Evolutionary conservation across 177 flowering plant species (phyloP), one percentile per base, ranked within the genome.

Genomic region (Telopea speciosissima): DNA sequence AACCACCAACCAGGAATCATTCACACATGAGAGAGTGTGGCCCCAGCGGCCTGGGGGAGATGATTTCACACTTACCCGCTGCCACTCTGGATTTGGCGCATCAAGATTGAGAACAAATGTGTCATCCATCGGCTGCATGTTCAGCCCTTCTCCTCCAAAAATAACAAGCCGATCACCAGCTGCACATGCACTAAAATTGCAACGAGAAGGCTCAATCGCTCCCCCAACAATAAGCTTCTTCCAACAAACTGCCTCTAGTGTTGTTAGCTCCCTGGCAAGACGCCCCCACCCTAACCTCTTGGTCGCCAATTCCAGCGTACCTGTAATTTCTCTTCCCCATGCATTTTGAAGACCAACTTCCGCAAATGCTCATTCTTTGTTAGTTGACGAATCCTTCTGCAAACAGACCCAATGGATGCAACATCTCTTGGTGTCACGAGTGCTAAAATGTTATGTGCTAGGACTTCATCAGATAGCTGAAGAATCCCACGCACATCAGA

Each of bases 11-110:
- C 85, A 89, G 4, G 97, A 91, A 22, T 84, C 92, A 72, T 89
- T 86, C 62, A 89, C 65, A 76, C 90, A 83, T 5, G 97, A 83
- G 13, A 91, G 86, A 2, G 97, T 91, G 75, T 91, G 97, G 58
- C 97, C 97, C 97, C 94, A 91, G 7, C 97, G 85, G 60, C 97
- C 97, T 22, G 97, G 94, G 13, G 97, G 97, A 24, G 97, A 86
- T 62, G 94, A 87, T 62, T 79, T 59, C 58, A 89, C 97, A 67
- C 76, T 86, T 70, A 91, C 85, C 33, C 85, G 78, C 9, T 75
- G 84, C 97, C 97, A 91, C 77, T 82, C 87, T 19, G 94, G 94
- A 71, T 82, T 79, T 8, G 73, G 83, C 25, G 86, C 81, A 70
- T 91, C 92, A 24, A 91, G 88, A 78, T 91, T 83, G 25, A 91